Evolutionary conservation across 805 yeast genomes (phyloP).

Genomic region (Maudiozyma saulgeensis): DNA sequence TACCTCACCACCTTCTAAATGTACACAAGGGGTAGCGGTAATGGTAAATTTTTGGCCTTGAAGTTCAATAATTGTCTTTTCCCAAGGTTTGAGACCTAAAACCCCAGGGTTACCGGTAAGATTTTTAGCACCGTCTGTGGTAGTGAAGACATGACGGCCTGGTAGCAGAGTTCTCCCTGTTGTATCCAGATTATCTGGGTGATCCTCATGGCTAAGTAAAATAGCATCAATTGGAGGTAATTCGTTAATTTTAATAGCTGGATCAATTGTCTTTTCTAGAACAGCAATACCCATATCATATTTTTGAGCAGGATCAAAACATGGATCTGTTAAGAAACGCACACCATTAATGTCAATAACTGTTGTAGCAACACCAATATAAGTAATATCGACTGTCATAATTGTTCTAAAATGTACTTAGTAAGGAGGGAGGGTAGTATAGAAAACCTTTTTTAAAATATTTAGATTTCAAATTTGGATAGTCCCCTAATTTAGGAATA

Average conservation of each 20-base stretch:
- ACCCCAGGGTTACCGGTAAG: background rate
- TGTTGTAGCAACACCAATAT: conserved; percentile 1
- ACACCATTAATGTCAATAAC: conserved; percentile 1
- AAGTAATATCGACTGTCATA: background rate
- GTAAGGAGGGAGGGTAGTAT: too few species aligned
- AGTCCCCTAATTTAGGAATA: too few species aligned
- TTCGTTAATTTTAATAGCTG: background rate
- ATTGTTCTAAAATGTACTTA: too few species aligned
- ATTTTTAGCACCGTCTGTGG: background rate
- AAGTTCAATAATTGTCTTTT: background rate
- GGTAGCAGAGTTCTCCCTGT: conserved; percentile 1
- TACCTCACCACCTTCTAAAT: background rate
- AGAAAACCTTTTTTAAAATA: too few species aligned
- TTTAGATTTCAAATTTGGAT: too few species aligned
- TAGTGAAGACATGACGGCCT: conserved; percentile 1
- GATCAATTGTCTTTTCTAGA: background rate
- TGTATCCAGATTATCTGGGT: conserved; percentile 1
- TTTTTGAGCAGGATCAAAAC: background rate
- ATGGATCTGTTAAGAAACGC: conserved; percentile 1
- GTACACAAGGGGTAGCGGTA: conserved; percentile 1
- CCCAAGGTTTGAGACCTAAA: background rate
- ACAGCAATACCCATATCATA: conserved; percentile 1
- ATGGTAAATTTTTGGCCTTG: background rate
- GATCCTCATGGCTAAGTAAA: conserved; percentile 1
- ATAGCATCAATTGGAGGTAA: conserved; percentile 1